Percentiles rank a stretch among this genome's conserved stretches.
These are phyloP conservation scores for Candida chilensis DNA, from an alignment of 805 yeast species.

Conservation along the genomic window DNA sequence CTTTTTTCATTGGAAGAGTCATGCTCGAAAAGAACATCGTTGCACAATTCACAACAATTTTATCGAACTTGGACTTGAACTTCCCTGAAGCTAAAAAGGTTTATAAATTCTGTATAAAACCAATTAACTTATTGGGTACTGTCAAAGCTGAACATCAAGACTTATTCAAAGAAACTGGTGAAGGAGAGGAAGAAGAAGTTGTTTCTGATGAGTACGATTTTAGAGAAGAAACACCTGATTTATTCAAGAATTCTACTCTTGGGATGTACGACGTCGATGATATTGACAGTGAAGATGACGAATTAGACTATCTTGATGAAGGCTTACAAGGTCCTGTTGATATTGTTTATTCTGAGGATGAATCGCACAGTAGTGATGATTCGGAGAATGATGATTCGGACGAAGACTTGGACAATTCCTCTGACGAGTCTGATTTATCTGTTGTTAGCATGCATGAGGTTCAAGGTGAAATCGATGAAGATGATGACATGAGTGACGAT, in stretches of 20 bases:
- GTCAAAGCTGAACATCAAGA: conserved; percentile 50
- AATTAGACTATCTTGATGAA: conserved; percentile 29
- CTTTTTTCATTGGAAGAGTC: conserved; percentile 52
- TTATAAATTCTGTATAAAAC: conserved; percentile 48
- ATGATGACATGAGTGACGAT: conserved; percentile 5
- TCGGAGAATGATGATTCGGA: conserved; percentile 4
- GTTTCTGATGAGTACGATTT: conserved; percentile 48
- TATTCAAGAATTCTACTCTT: conserved; percentile 79
- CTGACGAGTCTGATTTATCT: conserved; percentile 3
- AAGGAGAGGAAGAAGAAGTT: conserved; percentile 40
- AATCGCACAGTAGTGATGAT: neutral
- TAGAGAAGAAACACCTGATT: conserved; percentile 70
- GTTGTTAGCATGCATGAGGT: conserved; percentile 2
- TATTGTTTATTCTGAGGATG: conserved; percentile 17
- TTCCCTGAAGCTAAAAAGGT: conserved; percentile 57
- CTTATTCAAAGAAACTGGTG: conserved; percentile 43
- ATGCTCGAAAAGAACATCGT: conserved; percentile 64
- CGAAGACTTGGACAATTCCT: conserved; percentile 1
- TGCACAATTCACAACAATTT: conserved; percentile 41
- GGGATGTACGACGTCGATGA: conserved; percentile 91
- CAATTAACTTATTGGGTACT: conserved; percentile 47
- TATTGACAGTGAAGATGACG: conserved; percentile 54
- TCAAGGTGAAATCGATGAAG: conserved; percentile 5
- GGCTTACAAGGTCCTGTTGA: conserved; percentile 13
- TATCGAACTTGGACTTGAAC: conserved; percentile 65